Evolutionary conservation across 257 asterid species (phyloP), one percentile per base, ranked within the genome.

Genomic region (Solanum clarkiae): DNA sequence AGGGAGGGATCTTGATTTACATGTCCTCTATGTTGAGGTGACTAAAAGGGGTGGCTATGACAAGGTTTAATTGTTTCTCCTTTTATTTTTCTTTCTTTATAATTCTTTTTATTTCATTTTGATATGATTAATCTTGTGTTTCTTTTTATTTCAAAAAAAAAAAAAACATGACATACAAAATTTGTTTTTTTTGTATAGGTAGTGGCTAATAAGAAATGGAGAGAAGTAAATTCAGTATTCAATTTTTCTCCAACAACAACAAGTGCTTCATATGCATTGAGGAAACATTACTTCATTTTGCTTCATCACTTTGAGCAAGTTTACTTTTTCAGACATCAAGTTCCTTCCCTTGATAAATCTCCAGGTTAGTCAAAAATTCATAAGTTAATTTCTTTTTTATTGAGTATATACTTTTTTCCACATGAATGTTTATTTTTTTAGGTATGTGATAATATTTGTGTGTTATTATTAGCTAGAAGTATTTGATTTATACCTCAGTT

Each of bases 41-140:
- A 94, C 99, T 1, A 86, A 51, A 77, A 88, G 97, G 84, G 98
- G 98, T 49, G 99, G 99, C 72, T 94, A 81, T 85, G 93, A 93
- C 12, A 90, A 94, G 97, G 98, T 93, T 74, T 24, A 8, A 6
- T 12, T 6, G 11, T n/a, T 45, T 72, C 8, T 22, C 6, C 14
- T 44, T 75, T 36, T 32, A 15, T 16, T 13, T 29, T 65, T 65
- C 0, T 12, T 62, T 62, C 16, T 22, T 22, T 29, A 29, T 26
- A 12, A 13, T 65, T 4, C 0, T 24, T 22, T 71, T 44, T 72
- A 3, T 72, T 45, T 72, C 3, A 72, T 45, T 72, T n/a, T 13
- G 1, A 26, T 44, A 42, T 40, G 8, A 70, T 17, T 16, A 2
- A 36, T 11, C 16, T 55, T 55, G 20, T 65, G n/a, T n/a, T n/a